phyloP scores from a whole-genome alignment of 192 early-diverging fungal genomes.

The Pilobolus umbonatus region DNA sequence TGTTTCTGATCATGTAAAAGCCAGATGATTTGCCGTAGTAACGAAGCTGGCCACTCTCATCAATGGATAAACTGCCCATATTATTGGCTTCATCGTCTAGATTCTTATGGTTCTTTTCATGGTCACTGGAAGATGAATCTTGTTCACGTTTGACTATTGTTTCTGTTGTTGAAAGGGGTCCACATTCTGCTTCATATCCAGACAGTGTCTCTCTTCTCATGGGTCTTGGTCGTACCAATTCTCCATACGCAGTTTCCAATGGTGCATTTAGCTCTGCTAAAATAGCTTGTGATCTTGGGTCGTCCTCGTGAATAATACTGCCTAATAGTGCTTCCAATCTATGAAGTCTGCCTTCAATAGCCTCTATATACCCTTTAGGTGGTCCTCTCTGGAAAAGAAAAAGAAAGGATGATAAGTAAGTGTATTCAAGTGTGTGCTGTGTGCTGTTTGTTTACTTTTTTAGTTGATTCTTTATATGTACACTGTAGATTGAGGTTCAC shows the following conservation, averaged over 20 bases:
- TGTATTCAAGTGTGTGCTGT: neutral
- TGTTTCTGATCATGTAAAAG: conserved; percentile 62
- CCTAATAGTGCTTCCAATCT: conserved; percentile 64
- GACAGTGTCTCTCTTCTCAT: neutral
- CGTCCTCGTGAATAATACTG: conserved; percentile 50
- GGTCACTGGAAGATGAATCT: neutral
- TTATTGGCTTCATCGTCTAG: conserved; percentile 39
- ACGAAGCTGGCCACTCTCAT: conserved; percentile 63
- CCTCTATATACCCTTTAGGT: conserved; percentile 84
- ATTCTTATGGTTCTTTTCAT: neutral
- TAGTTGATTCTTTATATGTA: conserved; percentile 51
- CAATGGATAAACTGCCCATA: conserved; percentile 59
- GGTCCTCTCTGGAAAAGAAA: conserved; percentile 61
- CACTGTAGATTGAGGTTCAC: conserved; percentile 54
- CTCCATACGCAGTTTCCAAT: conserved; percentile 31
- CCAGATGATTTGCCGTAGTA: conserved; percentile 77
- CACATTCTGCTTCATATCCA: conserved; percentile 5
- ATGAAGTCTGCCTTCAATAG: conserved; percentile 70
- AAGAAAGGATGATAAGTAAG: neutral
- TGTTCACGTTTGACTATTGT: neutral
- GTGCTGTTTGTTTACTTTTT: conserved; percentile 24
- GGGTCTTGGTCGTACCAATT: conserved; percentile 24
- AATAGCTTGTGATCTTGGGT: conserved; percentile 35
- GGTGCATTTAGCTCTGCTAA: conserved; percentile 36
- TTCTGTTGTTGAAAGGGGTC: neutral